Conservation (phyloP, 1,284 basidiomycete genomes). For the Ustilago vetiveriae region DNA sequence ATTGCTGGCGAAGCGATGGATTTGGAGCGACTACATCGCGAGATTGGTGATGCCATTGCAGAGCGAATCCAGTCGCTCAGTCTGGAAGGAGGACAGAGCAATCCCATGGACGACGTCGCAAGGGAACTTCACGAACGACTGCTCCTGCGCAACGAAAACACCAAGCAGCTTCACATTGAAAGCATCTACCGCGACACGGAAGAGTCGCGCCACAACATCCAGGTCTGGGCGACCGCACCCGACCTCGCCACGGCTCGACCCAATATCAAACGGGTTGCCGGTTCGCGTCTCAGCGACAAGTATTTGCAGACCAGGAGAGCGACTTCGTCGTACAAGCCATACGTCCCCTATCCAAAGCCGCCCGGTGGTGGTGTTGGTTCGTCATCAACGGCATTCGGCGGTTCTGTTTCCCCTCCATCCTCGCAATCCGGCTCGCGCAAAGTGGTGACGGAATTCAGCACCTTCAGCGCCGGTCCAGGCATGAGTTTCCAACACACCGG, state of each 20-base stretch:
- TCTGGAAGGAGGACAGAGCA: conserved; percentile 73
- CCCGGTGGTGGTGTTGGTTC: conserved; percentile 4
- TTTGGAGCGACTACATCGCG: conserved; percentile 90
- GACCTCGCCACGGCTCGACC: conserved; percentile 80
- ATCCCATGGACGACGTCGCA: conserved; percentile 88
- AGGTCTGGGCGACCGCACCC: conserved; percentile 81
- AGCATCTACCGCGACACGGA: conserved; percentile 76
- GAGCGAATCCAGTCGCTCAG: conserved; percentile 84
- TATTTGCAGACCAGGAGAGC: conserved; percentile 56
- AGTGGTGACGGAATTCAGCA: conserved; percentile 57
- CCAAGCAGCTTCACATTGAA: conserved; percentile 94
- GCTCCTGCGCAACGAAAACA: conserved; percentile 90
- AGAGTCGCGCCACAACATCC: conserved; percentile 88
- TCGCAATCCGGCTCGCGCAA: conserved; percentile 37
- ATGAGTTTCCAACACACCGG: conserved; percentile 52
- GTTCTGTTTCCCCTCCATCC: conserved; percentile 4
- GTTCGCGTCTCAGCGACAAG: conserved; percentile 61
- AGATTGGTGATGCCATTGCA: conserved; percentile 92
- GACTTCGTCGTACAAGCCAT: conserved; percentile 52
- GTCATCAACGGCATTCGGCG: conserved; percentile 11
- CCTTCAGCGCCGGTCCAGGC: conserved; percentile 59
- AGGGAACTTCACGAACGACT: conserved; percentile 90
- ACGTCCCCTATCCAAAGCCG: conserved; percentile 48
- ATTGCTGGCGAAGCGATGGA: conserved; percentile 97
- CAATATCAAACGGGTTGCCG: conserved; percentile 76